phyloP scores from a whole-genome alignment of 164 flowering plant genomes.

The Annona squamosa region DNA sequence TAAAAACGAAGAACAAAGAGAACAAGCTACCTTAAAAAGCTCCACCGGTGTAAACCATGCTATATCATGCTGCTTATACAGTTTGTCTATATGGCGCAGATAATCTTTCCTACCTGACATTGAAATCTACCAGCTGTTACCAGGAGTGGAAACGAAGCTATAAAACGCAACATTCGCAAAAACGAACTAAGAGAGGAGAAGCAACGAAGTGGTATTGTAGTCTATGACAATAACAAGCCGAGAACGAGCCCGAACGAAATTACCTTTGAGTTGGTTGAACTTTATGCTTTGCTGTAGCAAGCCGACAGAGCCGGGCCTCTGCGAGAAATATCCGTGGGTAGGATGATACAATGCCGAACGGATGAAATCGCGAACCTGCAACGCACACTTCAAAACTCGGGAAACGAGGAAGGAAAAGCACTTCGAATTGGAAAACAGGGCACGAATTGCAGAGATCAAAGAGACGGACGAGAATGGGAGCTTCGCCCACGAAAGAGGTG shows the following conservation, averaged over 20 bases:
- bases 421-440: background rate
- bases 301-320: conserved; percentile 69
- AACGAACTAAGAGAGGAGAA: background rate
- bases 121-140: background rate
- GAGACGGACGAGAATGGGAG: conserved; percentile 46
- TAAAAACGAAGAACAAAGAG: background rate
- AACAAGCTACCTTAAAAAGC: conserved; percentile 80
- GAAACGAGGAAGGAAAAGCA: background rate
- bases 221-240: background rate
- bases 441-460: conserved; percentile 1
- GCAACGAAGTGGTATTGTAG: background rate
- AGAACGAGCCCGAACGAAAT: background rate
- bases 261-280: conserved; percentile 81
- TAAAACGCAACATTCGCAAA: background rate
- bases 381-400: background rate
- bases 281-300: conserved; percentile 67
- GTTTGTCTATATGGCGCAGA: conserved; percentile 51
- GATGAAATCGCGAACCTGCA: conserved; percentile 83
- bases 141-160: background rate
- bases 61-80: conserved; percentile 70
- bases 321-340: conserved; percentile 76
- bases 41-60: conserved; percentile 98
- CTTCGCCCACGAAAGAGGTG: conserved; percentile 46
- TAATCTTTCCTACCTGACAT: conserved; percentile 77
- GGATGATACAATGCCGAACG: conserved; percentile 76